These are phyloP conservation scores for Schizosaccharomyces versatilis DNA, from an alignment of 1,139 yeast genomes.

Conservation along the genomic window DNA sequence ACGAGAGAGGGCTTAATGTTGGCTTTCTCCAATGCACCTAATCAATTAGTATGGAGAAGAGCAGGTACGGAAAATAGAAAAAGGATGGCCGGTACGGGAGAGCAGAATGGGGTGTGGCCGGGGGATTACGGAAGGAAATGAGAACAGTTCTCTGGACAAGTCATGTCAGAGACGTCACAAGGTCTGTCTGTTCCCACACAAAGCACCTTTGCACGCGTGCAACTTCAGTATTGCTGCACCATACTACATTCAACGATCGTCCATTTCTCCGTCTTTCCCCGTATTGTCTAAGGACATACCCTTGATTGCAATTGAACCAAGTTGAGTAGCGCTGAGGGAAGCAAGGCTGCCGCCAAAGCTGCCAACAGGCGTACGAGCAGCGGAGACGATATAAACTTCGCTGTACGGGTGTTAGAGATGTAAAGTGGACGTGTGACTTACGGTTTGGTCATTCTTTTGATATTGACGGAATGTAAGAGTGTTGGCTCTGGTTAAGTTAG, in stretches of 20 bases:
- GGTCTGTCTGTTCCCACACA: too few species aligned
- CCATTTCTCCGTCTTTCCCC: not conserved
- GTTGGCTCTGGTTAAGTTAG: too few species aligned
- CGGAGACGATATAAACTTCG: slow-evolving; percentile 63
- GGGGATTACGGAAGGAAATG: not conserved
- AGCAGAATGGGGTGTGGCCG: not conserved
- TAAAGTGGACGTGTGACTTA: not conserved
- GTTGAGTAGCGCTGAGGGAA: slow-evolving; percentile 53
- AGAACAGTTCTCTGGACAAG: not conserved
- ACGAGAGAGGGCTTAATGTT: slow-evolving; percentile 43
- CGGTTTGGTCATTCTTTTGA: not conserved
- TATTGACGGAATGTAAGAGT: too few species aligned
- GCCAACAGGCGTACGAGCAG: slow-evolving; percentile 89
- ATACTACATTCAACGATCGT: not conserved
- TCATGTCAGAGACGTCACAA: too few species aligned
- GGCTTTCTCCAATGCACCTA: slow-evolving; percentile 8
- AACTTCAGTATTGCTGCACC: not conserved
- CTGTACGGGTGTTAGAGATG: not conserved
- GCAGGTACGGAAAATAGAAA: not conserved
- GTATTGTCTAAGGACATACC: slow-evolving; percentile 11
- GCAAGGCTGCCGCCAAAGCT: slow-evolving; percentile 70
- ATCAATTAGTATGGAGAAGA: not conserved
- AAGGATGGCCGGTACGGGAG: not conserved
- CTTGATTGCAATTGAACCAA: slow-evolving; percentile 81
- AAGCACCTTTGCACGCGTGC: not conserved